Evolutionary conservation across 2,329 filamentous ascomycete species (phyloP).

Genomic region (Sporothrix mexicana): DNA sequence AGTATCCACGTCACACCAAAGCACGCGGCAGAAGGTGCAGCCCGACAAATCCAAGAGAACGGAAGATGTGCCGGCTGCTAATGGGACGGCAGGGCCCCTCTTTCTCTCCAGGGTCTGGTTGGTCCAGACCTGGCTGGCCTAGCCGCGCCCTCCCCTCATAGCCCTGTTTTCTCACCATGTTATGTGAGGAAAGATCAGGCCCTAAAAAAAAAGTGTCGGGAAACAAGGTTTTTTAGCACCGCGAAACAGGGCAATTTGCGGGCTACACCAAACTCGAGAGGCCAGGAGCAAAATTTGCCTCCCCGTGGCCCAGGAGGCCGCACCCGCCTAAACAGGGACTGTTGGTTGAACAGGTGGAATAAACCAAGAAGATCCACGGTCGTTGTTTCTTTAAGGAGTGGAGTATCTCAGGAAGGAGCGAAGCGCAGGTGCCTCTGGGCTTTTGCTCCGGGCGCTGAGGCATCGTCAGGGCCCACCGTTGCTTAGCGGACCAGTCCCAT

Average conservation of each 20-base stretch:
- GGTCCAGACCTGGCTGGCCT: not conserved
- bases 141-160: not conserved
- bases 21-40: constrained; percentile 14
- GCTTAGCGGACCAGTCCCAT: constrained; percentile 5
- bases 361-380: not conserved
- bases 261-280: not conserved
- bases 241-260: constrained; percentile 9
- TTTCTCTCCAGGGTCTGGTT: not conserved
- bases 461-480: not conserved
- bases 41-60: constrained; percentile 12
- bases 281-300: not conserved
- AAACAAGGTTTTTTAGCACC: not conserved
- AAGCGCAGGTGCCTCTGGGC: not conserved
- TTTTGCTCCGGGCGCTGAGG: constrained; percentile 12
- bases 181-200: not conserved
- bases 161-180: not conserved
- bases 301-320: not conserved
- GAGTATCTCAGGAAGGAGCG: not conserved
- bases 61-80: constrained; percentile 8
- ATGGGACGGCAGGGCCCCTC: constrained; percentile 12
- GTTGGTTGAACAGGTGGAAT: not conserved
- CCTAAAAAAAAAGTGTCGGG: not conserved
- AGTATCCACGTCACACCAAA: constrained; percentile 20
- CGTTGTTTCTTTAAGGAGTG: not conserved
- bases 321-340: not conserved